These are phyloP conservation scores for Trametes sanguinea DNA, from an alignment of 768 basidiomycete genomes.

Conservation along the genomic window DNA sequence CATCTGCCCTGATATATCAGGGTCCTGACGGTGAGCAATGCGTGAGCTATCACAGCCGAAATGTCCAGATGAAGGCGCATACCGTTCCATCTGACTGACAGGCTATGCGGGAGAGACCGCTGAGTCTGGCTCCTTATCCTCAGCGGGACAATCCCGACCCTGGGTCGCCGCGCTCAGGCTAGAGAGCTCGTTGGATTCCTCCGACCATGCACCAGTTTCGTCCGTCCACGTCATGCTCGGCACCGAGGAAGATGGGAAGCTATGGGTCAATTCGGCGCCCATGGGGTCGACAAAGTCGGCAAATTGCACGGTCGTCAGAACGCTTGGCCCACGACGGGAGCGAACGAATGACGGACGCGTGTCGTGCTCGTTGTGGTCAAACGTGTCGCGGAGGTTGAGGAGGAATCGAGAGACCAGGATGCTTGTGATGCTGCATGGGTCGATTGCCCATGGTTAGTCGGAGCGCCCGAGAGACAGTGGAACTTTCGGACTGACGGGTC, in stretches of 20 bases:
- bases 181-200: no score
- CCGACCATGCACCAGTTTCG: no score
- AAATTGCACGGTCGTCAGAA: background rate
- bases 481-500: constrained; percentile 4
- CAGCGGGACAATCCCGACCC: no score
- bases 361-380: background rate
- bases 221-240: background rate
- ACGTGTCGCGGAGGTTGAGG: constrained; percentile 15
- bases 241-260: background rate
- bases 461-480: background rate
- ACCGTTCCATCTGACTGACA: no score
- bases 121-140: no score
- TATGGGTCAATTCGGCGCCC: constrained; percentile 10
- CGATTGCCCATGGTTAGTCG: no score
- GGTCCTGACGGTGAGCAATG: no score
- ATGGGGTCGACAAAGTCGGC: constrained; percentile 15
- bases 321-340: background rate
- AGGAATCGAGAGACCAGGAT: constrained; percentile 17
- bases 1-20: no score
- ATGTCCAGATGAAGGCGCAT: no score
- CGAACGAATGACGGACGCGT: constrained; percentile 7
- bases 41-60: no score
- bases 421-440: constrained; percentile 9
- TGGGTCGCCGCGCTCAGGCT: no score
- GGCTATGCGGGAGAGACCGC: no score